Conservation (phyloP, 73 alveolate genomes). For the Breviolum minutum region DNA sequence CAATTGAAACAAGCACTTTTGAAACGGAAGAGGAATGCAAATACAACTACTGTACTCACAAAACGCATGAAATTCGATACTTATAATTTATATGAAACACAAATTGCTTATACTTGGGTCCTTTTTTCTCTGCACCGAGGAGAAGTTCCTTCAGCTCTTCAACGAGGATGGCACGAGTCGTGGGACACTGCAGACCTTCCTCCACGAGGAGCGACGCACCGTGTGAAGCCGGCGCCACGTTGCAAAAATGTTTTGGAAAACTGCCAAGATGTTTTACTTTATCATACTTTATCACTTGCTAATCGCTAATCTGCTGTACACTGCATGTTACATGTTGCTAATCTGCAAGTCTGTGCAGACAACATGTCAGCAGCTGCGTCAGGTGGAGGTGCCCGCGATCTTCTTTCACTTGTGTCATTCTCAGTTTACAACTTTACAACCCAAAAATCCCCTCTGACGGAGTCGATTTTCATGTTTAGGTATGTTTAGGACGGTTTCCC, state of each 20-base stretch:
- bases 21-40: too few relatives aligned
- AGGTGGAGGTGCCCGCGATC: conserved; percentile 83
- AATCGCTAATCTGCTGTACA: neutral
- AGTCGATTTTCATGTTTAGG: too few relatives aligned
- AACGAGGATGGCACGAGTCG: conserved; percentile 41
- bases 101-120: neutral
- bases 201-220: conserved; percentile 24
- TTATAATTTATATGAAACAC: neutral
- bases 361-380: neutral
- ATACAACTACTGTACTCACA: neutral
- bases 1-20: too few relatives aligned
- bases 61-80: neutral
- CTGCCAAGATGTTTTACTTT: too few relatives aligned
- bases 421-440: neutral
- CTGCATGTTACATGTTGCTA: neutral
- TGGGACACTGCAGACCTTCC: conserved; percentile 46
- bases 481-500: too few relatives aligned
- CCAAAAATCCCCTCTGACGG: neutral
- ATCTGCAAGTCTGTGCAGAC: neutral
- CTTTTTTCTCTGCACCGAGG: neutral
- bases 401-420: conserved; percentile 49
- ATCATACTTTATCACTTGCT: too few relatives aligned
- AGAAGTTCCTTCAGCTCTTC: conserved; percentile 37
- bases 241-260: neutral
- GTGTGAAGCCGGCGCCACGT: neutral